These are phyloP conservation scores for Candida fluviatilis DNA, from an alignment of 805 yeast species.

Conservation along the genomic window DNA sequence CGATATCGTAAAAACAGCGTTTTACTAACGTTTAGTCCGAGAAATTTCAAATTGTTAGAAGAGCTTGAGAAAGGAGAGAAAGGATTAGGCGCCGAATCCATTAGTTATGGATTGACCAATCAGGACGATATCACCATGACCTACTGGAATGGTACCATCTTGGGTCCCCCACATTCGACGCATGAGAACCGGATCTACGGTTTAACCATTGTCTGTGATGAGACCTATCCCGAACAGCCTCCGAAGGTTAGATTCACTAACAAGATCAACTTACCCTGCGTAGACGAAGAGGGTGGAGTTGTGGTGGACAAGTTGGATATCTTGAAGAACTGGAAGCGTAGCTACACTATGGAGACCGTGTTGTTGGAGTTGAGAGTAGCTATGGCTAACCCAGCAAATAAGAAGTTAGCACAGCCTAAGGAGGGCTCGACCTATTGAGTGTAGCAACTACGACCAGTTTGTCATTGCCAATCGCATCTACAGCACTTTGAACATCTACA, in stretches of 20 bases:
- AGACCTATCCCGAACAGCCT: conserved; percentile 81
- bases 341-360: conserved; percentile 91
- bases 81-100: conserved; percentile 94
- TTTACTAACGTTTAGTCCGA: conserved; percentile 51
- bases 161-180: conserved; percentile 89
- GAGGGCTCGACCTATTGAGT: conserved; percentile 70
- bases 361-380: conserved; percentile 77
- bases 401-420: conserved; percentile 84
- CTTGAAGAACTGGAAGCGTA: conserved; percentile 80
- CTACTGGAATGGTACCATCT: conserved; percentile 94
- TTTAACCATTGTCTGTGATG: conserved; percentile 76
- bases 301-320: conserved; percentile 50
- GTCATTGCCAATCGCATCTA: no score
- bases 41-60: conserved; percentile 91
- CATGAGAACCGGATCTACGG: conserved; percentile 94
- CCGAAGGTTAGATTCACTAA: conserved; percentile 80
- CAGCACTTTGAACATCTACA: not conserved
- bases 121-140: conserved; percentile 92
- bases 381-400: conserved; percentile 81
- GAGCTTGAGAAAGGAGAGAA: conserved; percentile 98
- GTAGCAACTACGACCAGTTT: no score
- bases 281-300: conserved; percentile 60
- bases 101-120: conserved; percentile 90
- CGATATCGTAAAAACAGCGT: not conserved
- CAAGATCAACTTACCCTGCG: conserved; percentile 88